Percentiles rank a stretch among this genome's conserved stretches.
phyloP scores from a whole-genome alignment of 371 early-diverging fungal genomes.

The Zychaea mexicana region DNA sequence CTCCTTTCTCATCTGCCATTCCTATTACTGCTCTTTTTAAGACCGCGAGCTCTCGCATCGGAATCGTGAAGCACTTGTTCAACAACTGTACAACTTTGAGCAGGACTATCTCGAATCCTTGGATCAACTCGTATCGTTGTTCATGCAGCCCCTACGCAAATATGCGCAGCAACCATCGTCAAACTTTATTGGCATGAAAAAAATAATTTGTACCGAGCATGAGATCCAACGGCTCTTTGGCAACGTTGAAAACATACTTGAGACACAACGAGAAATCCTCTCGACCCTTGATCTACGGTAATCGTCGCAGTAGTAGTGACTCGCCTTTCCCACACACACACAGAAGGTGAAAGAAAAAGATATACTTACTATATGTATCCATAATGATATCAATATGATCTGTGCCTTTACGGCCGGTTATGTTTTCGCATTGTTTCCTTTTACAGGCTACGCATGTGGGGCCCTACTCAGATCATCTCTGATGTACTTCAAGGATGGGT shows the following conservation, averaged over 20 bases:
- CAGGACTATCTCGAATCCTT: constrained; percentile 39
- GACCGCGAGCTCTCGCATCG: constrained; percentile 42
- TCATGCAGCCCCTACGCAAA: constrained; percentile 32
- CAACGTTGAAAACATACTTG: constrained; percentile 39
- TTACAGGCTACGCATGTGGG: constrained; percentile 20
- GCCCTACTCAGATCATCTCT: constrained; percentile 26
- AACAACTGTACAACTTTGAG: constrained; percentile 34
- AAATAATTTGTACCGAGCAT: constrained; percentile 41
- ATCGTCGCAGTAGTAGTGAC: no score
- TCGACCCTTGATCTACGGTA: constrained; percentile 39
- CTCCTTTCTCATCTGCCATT: not conserved
- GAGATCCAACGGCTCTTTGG: constrained; percentile 46
- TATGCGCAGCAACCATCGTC: constrained; percentile 32
- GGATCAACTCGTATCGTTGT: constrained; percentile 27
- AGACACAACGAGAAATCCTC: constrained; percentile 31
- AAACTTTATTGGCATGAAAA: constrained; percentile 39
- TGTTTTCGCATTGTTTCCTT: not conserved
- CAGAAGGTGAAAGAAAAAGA: no score
- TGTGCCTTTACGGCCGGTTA: no score
- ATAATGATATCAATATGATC: not conserved
- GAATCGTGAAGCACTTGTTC: constrained; percentile 37
- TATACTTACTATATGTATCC: no score
- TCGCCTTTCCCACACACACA: constrained; percentile 3
- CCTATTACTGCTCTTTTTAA: constrained; percentile 13
- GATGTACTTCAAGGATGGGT: constrained; percentile 23